These are phyloP conservation scores for Kwoniella sp. DNA, from an alignment of 768 basidiomycete genomes.

Conservation along the genomic window DNA sequence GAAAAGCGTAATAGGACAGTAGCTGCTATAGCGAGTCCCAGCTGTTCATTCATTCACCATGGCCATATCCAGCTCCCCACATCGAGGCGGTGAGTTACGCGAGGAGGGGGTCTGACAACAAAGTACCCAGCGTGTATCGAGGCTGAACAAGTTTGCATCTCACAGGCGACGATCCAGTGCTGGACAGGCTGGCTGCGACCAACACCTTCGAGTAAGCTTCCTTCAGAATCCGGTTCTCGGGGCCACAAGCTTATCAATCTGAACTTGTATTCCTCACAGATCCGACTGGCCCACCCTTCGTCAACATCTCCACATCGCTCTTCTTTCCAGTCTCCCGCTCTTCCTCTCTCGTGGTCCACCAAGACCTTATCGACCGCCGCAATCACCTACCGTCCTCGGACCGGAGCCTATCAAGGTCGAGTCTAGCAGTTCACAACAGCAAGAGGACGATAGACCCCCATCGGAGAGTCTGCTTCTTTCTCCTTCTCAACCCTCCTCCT, in stretches of 20 bases:
- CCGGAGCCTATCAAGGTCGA: constrained; percentile 16
- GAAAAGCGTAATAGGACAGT: too few relatives aligned
- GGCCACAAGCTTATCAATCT: not conserved
- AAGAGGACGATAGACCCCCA: constrained; percentile 24
- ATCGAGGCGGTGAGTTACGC: not conserved
- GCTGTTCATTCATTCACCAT: not conserved
- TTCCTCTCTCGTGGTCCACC: constrained; percentile 34
- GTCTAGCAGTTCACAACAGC: not conserved
- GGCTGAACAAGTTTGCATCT: too few relatives aligned
- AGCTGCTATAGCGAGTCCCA: too few relatives aligned
- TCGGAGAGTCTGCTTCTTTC: constrained; percentile 32
- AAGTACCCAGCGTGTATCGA: too few relatives aligned
- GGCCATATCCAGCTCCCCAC: constrained; percentile 14
- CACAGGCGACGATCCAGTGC: constrained; percentile 25
- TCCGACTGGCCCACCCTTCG: constrained; percentile 46
- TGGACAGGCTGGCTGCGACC: constrained; percentile 31
- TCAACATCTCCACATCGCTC: constrained; percentile 34
- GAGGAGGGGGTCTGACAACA: too few relatives aligned
- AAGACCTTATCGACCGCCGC: constrained; percentile 14
- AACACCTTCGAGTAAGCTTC: constrained; percentile 42
- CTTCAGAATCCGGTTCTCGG: too few relatives aligned
- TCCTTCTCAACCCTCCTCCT: constrained; percentile 24
- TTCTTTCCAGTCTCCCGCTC: constrained; percentile 27
- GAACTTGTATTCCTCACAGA: constrained; percentile 24
- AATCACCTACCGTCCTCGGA: constrained; percentile 13